Conservation (phyloP, 129 eudicot genomes). For the Smallanthus sonchifolius region DNA sequence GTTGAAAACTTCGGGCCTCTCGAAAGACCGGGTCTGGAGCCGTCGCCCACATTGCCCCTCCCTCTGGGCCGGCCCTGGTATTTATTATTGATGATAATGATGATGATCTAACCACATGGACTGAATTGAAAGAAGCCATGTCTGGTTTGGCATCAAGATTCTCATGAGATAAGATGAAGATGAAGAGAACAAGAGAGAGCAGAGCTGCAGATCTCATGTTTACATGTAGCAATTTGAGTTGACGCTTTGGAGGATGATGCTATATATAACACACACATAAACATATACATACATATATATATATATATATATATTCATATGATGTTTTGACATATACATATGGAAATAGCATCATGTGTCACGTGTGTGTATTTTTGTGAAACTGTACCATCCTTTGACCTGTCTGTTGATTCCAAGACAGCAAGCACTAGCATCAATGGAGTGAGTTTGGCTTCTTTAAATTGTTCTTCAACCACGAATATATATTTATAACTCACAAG, state of each 20-base stretch:
- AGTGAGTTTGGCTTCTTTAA: conserved; percentile 24
- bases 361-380: conserved; percentile 25
- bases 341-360: conserved; percentile 11
- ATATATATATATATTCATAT: background rate
- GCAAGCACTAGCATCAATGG: conserved; percentile 50
- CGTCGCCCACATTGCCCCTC: too few species aligned
- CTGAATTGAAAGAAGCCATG: conserved; percentile 24
- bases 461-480: too few species aligned
- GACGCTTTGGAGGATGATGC: background rate
- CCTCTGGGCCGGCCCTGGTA: too few species aligned
- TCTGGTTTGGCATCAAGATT: conserved; percentile 17
- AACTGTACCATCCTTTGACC: conserved; percentile 44
- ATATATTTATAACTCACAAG: too few species aligned
- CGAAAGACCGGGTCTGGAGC: too few species aligned
- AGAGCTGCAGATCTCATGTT: conserved; percentile 33
- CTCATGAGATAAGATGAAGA: conserved; percentile 31
- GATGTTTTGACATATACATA: background rate
- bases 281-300: background rate
- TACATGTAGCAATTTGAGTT: background rate
- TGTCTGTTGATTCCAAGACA: conserved; percentile 63
- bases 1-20: too few species aligned
- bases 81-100: background rate
- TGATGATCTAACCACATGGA: conserved; percentile 30
- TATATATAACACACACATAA: background rate
- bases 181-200: conserved; percentile 21